Base-by-base conservation (phyloP, 2,329 filamentous ascomycete genomes). In the Diplodia sapinea region DNA sequence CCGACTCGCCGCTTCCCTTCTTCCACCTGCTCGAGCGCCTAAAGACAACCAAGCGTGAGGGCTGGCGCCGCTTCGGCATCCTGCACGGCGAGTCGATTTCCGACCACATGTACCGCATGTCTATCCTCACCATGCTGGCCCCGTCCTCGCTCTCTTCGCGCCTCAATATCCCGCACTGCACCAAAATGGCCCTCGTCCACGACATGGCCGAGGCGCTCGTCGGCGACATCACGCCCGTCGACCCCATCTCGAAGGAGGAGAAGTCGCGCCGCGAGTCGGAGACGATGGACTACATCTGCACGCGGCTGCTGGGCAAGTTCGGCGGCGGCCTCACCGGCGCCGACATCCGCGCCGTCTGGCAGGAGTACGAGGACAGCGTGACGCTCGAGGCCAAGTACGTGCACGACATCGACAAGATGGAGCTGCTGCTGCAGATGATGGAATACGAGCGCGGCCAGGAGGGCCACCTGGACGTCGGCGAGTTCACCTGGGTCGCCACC, bases 41-140 rank as follows among this genome's bases (percentile, higher is more conserved):
- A 68, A 99, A 99, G 86, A 97, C 94, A 8, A 97, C 92, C 70
- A 96, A 96, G 80, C 91, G 95, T 69, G 95, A 97, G 81, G 95
- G 95, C 71, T 99, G 95, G 95, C 88, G 91, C 67, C 88, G 95
- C 47, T 97, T 97, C 77, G 89, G 88, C 49, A 93, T 99, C 71
- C 72, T 78, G 67, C 71, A 81, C 68, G 91, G 92, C 77, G 95
- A 99, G 80, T 96, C 93, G 1, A 97, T 99, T 76, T 87, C 92
- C 65, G 95, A 99, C 82, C 95, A 99, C 85, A 99, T 99, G 95
- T 99, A 98, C 82, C 93, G 95, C 81, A 99, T 99, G 95, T 93
- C 94, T 61, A 87, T 99, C 72, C 93, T 99, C 79, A 93, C 92
- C 71, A 92, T 99, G 89, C 87, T 97, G 71, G 93, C 93, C 2